These are phyloP conservation scores for Begonia peltatifolia DNA, from an alignment of 306 rosid species.

Conservation along the genomic window DNA sequence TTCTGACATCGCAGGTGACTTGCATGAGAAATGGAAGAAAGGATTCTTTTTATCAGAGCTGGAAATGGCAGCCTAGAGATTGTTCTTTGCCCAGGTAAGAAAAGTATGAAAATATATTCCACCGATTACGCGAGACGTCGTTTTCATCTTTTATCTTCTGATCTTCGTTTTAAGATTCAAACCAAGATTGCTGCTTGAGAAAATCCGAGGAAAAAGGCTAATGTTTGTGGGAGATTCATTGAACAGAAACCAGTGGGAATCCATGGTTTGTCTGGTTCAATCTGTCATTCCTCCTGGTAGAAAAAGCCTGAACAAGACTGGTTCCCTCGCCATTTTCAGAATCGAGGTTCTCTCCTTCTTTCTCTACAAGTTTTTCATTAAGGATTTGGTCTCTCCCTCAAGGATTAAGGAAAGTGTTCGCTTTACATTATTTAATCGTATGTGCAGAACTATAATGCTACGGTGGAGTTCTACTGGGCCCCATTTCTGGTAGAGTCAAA, in stretches of 20 bases:
- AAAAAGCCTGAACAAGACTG: constrained; percentile 49
- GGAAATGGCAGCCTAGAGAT: constrained; percentile 93
- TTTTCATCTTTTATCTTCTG: no score
- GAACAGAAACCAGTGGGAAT: constrained; percentile 98
- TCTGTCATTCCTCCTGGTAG: constrained; percentile 49
- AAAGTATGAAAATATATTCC: no score
- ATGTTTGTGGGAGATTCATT: constrained; percentile 97
- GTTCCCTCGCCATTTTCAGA: constrained; percentile 61
- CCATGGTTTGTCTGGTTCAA: constrained; percentile 86
- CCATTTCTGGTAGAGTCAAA: constrained; percentile 93
- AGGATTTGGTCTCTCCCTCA: no score
- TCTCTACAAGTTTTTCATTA: no score
- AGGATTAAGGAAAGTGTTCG: no score
- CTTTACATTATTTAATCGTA: not conserved
- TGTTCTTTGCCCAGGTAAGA: constrained; percentile 78
- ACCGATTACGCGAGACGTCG: no score
- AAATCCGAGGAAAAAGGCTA: constrained; percentile 83
- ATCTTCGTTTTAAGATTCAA: constrained; percentile 40
- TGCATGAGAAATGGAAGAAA: constrained; percentile 83
- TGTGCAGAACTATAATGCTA: constrained; percentile 67
- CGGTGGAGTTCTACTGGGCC: constrained; percentile 91
- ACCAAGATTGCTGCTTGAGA: constrained; percentile 69
- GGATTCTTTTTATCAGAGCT: constrained; percentile 69
- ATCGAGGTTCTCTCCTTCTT: constrained; percentile 33
- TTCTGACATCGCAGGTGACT: constrained; percentile 73